Conservation (phyloP, 1,284 basidiomycete species). For the Trichosporon faecale region DNA sequence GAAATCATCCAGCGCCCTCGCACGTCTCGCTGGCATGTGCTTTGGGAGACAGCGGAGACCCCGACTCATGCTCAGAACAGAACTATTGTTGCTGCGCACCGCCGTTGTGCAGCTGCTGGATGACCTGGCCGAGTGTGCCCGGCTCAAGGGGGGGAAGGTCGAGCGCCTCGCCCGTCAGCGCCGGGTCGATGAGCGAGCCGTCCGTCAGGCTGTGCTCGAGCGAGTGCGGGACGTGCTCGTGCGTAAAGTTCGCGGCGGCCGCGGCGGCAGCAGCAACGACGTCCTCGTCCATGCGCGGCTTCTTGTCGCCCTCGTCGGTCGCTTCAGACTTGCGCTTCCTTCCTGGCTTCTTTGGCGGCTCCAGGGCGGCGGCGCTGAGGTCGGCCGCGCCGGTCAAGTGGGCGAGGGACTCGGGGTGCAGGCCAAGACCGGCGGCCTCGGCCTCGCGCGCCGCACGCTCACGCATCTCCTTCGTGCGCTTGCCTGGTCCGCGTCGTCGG, state of each 20-base stretch:
- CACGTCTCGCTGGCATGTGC: neutral
- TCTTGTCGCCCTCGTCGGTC: slow-evolving; percentile 22
- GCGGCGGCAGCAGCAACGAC: slow-evolving; percentile 21
- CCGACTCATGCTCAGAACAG: neutral
- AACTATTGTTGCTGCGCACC: slow-evolving; percentile 17
- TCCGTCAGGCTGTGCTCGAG: slow-evolving; percentile 12
- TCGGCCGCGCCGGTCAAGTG: slow-evolving; percentile 16
- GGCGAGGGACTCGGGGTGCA: slow-evolving; percentile 19
- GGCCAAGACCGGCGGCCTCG: slow-evolving; percentile 32
- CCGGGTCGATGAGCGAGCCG: slow-evolving; percentile 31
- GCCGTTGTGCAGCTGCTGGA: slow-evolving; percentile 25
- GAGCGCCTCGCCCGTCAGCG: slow-evolving; percentile 24
- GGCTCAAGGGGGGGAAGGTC: slow-evolving; percentile 22
- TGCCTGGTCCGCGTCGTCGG: slow-evolving; percentile 53
- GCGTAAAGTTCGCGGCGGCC: neutral
- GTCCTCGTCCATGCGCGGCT: slow-evolving; percentile 21
- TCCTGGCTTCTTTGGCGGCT: slow-evolving; percentile 20
- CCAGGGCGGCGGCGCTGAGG: slow-evolving; percentile 12
- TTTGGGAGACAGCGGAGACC: neutral
- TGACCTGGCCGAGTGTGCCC: slow-evolving; percentile 27
- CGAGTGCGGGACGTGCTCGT: slow-evolving; percentile 17
- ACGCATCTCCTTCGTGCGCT: slow-evolving; percentile 52
- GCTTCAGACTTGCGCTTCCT: slow-evolving; percentile 26
- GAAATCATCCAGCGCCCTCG: neutral
- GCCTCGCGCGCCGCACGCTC: slow-evolving; percentile 42